Base-by-base conservation (phyloP, 208 protist genomes). In the Leishmania tropica region DNA sequence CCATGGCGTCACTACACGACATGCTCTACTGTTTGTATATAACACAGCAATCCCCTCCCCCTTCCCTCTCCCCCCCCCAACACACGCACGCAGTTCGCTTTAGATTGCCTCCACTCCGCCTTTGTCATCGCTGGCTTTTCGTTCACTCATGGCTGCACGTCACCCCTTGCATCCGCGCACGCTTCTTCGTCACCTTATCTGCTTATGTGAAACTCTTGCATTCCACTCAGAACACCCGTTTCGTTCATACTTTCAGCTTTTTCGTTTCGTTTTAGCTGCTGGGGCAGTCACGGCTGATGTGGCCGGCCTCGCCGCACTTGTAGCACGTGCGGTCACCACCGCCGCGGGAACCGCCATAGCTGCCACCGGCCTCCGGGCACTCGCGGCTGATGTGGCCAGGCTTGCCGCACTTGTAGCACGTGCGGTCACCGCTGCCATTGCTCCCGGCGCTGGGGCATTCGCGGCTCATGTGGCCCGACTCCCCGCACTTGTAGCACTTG, bases 281-380 rank as follows among this genome's bases (percentile, higher is more conserved):
- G 42, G 93, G 89, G 89, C 96, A 98, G 45, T 94, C 92, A 53
- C 95, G 89, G 84, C 87, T 92, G n/a, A 97, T 86, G 89, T 98
- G 95, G 77, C 95, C 95, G 17, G 84, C 24, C 82, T 96, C 65
- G 60, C 92, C 88, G 81, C 95, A 98, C 85, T 93, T 97, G 87
- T 96, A 98, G 86, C 95, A 98, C 56, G 87, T 81, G 72, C 81
- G 80, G 79, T 91, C 88, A 62, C 82, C 88, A 10, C 45, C 88
- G 72, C 79, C 83, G 64, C 54, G 42, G 64, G 67, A 70, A 74
- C 75, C 70, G 71, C 90, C 91, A 40, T 78, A 75, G 54, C 75
- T 78, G 72, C 77, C 79, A 74, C 84, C 85, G 56, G 83, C 86
- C 37, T 93, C 84, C 31, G 87, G 90, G 85, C 95, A 98, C 45